Percentiles rank a stretch among this genome's conserved stretches.
These are phyloP conservation scores for Kwoniella shivajii DNA, from an alignment of 1,284 basidiomycete species.

Conservation along the genomic window DNA sequence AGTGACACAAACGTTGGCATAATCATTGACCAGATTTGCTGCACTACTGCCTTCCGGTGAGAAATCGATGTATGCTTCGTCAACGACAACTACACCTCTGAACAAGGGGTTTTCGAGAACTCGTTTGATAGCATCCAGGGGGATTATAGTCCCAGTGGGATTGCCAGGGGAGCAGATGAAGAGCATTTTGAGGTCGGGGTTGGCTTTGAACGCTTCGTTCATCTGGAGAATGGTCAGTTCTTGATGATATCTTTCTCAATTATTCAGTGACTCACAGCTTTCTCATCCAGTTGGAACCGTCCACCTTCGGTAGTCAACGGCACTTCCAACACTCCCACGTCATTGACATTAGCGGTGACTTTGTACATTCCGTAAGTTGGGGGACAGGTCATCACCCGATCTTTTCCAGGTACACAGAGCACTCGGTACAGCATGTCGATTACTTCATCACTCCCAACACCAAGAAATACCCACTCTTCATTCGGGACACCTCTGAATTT, in stretches of 20 bases:
- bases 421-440: slow-evolving; percentile 94
- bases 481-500: slow-evolving; percentile 68
- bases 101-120: slow-evolving; percentile 79
- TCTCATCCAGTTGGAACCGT: slow-evolving; percentile 75
- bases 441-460: slow-evolving; percentile 95
- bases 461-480: slow-evolving; percentile 80
- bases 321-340: slow-evolving; percentile 79
- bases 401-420: slow-evolving; percentile 75
- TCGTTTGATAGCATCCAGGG: slow-evolving; percentile 68
- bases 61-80: slow-evolving; percentile 99
- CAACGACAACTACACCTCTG: slow-evolving; percentile 89
- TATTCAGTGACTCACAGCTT: slow-evolving; percentile 62
- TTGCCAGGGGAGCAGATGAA: slow-evolving; percentile 98
- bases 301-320: slow-evolving; percentile 74
- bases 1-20: slow-evolving; percentile 86
- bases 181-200: slow-evolving; percentile 82
- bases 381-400: slow-evolving; percentile 83
- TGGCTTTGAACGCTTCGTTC: slow-evolving; percentile 65
- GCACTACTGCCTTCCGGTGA: slow-evolving; percentile 67
- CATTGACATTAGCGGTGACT: slow-evolving; percentile 94
- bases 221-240: slow-evolving; percentile 59
- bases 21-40: slow-evolving; percentile 69
- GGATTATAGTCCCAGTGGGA: slow-evolving; percentile 87
- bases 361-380: slow-evolving; percentile 99
- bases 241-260: not conserved